Base-by-base conservation (phyloP, 352 stramenopile genomes). In the Phytopythium chamaehyphon region DNA sequence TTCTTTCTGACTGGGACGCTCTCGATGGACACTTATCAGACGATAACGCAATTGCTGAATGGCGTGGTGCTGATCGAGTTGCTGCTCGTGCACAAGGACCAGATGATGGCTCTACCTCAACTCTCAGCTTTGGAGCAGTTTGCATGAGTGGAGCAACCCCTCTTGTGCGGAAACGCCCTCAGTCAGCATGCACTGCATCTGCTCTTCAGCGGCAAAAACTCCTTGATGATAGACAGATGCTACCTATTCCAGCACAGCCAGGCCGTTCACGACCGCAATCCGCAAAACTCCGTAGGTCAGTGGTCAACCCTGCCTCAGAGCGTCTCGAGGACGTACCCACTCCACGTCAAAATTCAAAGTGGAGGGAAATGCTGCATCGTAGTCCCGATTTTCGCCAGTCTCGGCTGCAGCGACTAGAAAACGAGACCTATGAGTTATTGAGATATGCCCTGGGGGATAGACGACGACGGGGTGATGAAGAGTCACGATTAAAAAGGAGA, bases 381-480 rank as follows among this genome's bases (percentile, higher is more conserved):
- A 67, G 65, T 0, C 71, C 68, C 10, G 36, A 58, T 8, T 82
- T 82, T 22, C 59, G 71, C 50, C 71, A 82, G 31, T 47, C 49
- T 18, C 61, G 46, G 3, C 40, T 82, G 9, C 56, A 61, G 19
- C 49, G 44, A 16, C 47, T 82, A 16, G 71, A 82, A 37, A 33
- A 61, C 7, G 71, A 82, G 36, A 82, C 68, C n/a, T 76, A 79
- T 37, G 50, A 75, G n/a, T 38, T 82, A 38, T 51, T 82, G 15
- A 68, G 62, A 21, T 71, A 50, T n/a, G 63, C 68, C 12, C 57
- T 76, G 51, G 15, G 11, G 33, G 16, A 35, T 9, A 5, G 9
- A 33, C 28, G 28, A 9, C 28, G 9, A 33, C 28, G 28, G 28
- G 5, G 28, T 33, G 28, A 33, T 10, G 28, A 33, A 33, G 28